Base-by-base conservation (phyloP, 2,329 filamentous ascomycete species). In the Emergomyces pasteurianus region DNA sequence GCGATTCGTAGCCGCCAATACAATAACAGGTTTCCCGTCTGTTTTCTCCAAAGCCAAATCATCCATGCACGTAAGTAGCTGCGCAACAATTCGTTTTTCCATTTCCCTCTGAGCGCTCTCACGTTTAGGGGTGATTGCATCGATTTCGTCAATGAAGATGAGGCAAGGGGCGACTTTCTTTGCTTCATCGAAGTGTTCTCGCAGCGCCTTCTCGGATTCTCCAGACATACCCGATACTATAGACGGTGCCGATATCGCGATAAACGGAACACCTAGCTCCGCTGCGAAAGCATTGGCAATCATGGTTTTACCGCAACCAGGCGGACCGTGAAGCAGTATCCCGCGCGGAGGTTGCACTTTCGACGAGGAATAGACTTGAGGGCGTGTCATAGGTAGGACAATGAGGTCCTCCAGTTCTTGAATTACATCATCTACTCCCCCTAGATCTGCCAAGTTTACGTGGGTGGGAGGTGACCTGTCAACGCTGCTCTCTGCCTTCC, bases 121-220 rank as follows among this genome's bases (percentile, higher is more conserved):
- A 60, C 88, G 81, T 72, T 95, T 95, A 0, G 89, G 89, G 57
- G 91, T 89, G 67, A 97, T 94, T 3, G 88, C 87, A 73, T 99
- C 92, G 58, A 97, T 89, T 67, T 96, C 88, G 66, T 96, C 91
- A 61, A 97, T 88, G 69, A 96, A 95, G 4, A 99, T 81, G 5
- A 99, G 80, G 68, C 90, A 95, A 0, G 94, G 94, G 0, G 92
- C 92, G 43, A 92, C 81, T 60, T 84, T 83, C 71, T 89, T 90
- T 0, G 94, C 94, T 69, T 94, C 89, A 14, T 97, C 92, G 63
- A 95, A 95, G 55, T 90, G 81, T 65, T 92, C 89, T 42, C 90
- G 81, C 34, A 95, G 83, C 63, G 90, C 90, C 76, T 92, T 92
- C 73, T 95, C 90, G 0, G 89, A 92, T 70, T 94, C 90, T 67